Percentiles rank a stretch among this genome's conserved stretches.
These are phyloP conservation scores for Parasitella parasitica DNA, from an alignment of 371 early-diverging fungal genomes.

Conservation along the genomic window DNA sequence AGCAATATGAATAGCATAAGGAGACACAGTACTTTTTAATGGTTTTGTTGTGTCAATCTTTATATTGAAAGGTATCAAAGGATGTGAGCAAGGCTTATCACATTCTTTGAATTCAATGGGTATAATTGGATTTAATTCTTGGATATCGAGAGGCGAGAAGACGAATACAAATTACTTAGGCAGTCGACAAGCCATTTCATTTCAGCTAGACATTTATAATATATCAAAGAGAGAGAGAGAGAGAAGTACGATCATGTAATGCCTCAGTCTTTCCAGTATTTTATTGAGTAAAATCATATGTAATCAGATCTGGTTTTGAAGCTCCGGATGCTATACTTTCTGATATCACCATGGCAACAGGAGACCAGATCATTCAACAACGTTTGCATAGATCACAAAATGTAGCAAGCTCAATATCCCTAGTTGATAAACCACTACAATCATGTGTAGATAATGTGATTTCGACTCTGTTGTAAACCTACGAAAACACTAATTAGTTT, in stretches of 20 bases:
- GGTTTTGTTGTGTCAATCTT: constrained; percentile 38
- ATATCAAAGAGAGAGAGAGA: neutral
- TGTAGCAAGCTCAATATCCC: constrained; percentile 80
- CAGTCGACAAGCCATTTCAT: constrained; percentile 43
- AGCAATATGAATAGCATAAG: constrained; percentile 37
- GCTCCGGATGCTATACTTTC: neutral
- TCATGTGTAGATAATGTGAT: constrained; percentile 91
- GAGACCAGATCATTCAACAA: neutral
- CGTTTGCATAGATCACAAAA: constrained; percentile 55
- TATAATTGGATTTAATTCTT: constrained; percentile 24
- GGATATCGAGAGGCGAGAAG: constrained; percentile 24
- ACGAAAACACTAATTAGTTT: neutral
- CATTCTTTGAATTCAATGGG: constrained; percentile 30
- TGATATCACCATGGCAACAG: neutral
- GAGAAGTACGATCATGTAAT: no score
- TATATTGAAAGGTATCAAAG: constrained; percentile 22
- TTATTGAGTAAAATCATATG: neutral
- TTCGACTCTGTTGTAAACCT: constrained; percentile 90
- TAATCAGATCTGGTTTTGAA: neutral
- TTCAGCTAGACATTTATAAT: neutral
- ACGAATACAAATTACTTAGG: constrained; percentile 26
- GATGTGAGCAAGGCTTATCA: constrained; percentile 36
- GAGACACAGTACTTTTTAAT: constrained; percentile 34
- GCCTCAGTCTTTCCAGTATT: no score
- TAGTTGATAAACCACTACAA: constrained; percentile 75